phyloP scores from a whole-genome alignment of 257 asterid species.

The Solanum peruvianum region DNA sequence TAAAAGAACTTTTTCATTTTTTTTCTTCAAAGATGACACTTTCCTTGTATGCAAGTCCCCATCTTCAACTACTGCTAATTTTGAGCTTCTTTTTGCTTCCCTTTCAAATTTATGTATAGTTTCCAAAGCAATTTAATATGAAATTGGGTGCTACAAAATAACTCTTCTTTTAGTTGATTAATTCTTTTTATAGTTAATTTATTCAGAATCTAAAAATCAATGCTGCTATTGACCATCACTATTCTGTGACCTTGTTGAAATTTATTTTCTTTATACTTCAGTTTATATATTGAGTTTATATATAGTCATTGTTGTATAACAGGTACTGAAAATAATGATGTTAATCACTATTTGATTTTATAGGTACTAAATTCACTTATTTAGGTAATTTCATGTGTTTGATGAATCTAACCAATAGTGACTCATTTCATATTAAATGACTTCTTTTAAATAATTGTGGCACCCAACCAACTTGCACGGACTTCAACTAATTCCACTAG shows the following conservation, averaged over 20 bases:
- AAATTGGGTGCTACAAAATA: neutral
- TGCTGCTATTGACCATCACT: neutral
- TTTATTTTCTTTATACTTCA: neutral
- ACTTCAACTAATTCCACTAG: too few species aligned
- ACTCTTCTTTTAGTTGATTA: neutral
- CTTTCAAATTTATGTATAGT: neutral
- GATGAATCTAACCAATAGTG: neutral
- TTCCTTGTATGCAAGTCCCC: neutral
- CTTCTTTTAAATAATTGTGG: neutral
- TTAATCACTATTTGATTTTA: neutral
- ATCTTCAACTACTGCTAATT: neutral
- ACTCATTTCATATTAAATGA: neutral
- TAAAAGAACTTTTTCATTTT: neutral
- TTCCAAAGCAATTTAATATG: neutral
- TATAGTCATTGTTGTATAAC: neutral
- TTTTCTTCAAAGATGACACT: neutral
- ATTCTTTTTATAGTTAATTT: neutral
- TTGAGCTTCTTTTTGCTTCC: neutral
- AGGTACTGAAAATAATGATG: neutral
- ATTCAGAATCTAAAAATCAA: neutral
- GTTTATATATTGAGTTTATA: neutral
- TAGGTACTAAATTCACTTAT: neutral
- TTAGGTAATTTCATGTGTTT: neutral
- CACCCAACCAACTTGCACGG: too few species aligned
- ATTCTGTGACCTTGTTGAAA: neutral